Percentiles rank a stretch among this genome's conserved stretches.
These are phyloP conservation scores for Xylariaceae sp. DNA, from an alignment of 2,329 filamentous ascomycete genomes.

Conservation along the genomic window DNA sequence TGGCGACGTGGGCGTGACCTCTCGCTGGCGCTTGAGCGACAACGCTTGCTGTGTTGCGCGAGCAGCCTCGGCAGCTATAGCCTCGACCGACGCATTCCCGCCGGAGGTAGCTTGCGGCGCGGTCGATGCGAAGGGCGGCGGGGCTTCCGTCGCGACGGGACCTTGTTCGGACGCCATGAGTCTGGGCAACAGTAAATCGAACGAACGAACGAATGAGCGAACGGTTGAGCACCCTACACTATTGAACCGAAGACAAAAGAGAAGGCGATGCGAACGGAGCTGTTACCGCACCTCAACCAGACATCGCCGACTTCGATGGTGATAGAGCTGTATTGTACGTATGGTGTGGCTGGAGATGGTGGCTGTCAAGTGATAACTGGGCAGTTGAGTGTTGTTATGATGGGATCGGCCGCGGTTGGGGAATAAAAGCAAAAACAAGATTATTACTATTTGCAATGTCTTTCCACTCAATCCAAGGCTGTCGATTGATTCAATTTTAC, in stretches of 20 bases:
- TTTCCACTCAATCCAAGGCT: neutral
- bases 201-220: too few species aligned
- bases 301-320: conserved; percentile 27
- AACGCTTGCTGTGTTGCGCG: conserved; percentile 26
- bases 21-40: conserved; percentile 44
- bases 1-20: conserved; percentile 39
- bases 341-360: conserved; percentile 34
- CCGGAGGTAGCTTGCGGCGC: conserved; percentile 29
- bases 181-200: conserved; percentile 16
- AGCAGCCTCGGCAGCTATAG: conserved; percentile 35
- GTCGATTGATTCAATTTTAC: neutral
- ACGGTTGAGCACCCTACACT: conserved; percentile 24
- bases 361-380: conserved; percentile 30
- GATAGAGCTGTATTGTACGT: conserved; percentile 30
- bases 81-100: conserved; percentile 36
- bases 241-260: conserved; percentile 19
- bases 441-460: conserved; percentile 1
- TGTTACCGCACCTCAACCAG: conserved; percentile 30
- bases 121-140: conserved; percentile 36
- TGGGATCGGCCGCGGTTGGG: conserved; percentile 23
- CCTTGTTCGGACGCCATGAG: conserved; percentile 51
- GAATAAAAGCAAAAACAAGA: too few species aligned
- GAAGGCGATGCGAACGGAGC: conserved; percentile 20
- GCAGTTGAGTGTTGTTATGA: conserved; percentile 29
- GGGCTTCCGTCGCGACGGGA: conserved; percentile 47